phyloP scores from a whole-genome alignment of 2,329 filamentous ascomycete genomes.

The Trichoderma koningiopsis region DNA sequence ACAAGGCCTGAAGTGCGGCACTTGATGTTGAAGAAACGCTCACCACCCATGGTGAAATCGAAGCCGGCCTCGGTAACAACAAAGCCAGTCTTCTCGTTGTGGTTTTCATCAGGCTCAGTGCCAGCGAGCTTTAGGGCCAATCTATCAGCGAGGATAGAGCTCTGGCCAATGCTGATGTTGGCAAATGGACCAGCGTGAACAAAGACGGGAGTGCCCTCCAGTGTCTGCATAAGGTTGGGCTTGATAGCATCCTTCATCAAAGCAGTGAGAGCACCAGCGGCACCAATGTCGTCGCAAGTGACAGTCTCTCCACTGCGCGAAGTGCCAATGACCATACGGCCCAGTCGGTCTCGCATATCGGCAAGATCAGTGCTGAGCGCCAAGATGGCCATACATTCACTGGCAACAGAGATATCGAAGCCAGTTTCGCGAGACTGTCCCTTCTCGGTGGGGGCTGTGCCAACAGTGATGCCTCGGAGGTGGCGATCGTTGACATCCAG shows the following conservation, averaged over 20 bases:
- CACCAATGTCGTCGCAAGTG: slow-evolving; percentile 93
- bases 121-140: slow-evolving; percentile 94
- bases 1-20: slow-evolving; percentile 91
- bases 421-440: slow-evolving; percentile 85
- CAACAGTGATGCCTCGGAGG: slow-evolving; percentile 84
- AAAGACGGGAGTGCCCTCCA: slow-evolving; percentile 96
- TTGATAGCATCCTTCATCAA: slow-evolving; percentile 99
- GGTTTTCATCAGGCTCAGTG: slow-evolving; percentile 87
- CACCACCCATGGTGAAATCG: slow-evolving; percentile 99
- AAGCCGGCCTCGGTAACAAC: slow-evolving; percentile 97
- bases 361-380: slow-evolving; percentile 84
- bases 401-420: slow-evolving; percentile 97
- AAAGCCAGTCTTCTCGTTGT: slow-evolving; percentile 80
- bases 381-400: slow-evolving; percentile 97
- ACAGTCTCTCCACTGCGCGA: slow-evolving; percentile 85
- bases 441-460: slow-evolving; percentile 86
- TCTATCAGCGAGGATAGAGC: slow-evolving; percentile 91
- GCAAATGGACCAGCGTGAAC: slow-evolving; percentile 97
- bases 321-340: slow-evolving; percentile 92
- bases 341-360: slow-evolving; percentile 91
- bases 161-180: slow-evolving; percentile 97
- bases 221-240: slow-evolving; percentile 97
- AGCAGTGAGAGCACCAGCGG: slow-evolving; percentile 86
- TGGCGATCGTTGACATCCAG: slow-evolving; percentile 97
- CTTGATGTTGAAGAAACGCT: slow-evolving; percentile 99